Evolutionary conservation across 192 early-diverging fungal species (phyloP).

Genomic region (Coemansia pectinata): DNA sequence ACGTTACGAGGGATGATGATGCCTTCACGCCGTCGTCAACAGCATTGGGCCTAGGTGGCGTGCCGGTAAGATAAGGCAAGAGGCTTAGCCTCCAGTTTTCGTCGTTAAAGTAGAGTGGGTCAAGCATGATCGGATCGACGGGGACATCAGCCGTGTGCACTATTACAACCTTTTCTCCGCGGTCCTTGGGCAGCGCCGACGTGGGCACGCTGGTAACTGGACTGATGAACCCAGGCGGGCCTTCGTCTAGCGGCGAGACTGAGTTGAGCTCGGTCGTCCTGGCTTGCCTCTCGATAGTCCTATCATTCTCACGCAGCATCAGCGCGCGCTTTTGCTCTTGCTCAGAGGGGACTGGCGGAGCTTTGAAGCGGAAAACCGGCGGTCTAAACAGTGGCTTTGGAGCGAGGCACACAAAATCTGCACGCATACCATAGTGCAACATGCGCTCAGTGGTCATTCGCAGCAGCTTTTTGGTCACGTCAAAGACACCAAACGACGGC

Average conservation of each 20-base stretch:
- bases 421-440: conserved; percentile 85
- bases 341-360: conserved; percentile 47
- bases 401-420: conserved; percentile 91
- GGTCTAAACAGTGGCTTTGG: conserved; percentile 84
- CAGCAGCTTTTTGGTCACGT: conserved; percentile 79
- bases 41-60: not conserved
- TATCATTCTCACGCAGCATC: conserved; percentile 1
- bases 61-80: conserved; percentile 20
- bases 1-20: not conserved
- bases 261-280: conserved; percentile 32
- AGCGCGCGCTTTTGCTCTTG: conserved; percentile 37
- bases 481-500: conserved; percentile 86
- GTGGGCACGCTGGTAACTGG: not conserved
- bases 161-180: conserved; percentile 7
- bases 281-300: conserved; percentile 10
- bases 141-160: not conserved
- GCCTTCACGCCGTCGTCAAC: not conserved
- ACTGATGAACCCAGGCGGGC: conserved; percentile 16
- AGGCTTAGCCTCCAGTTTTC: conserved; percentile 35
- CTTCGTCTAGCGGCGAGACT: conserved; percentile 36
- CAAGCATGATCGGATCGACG: conserved; percentile 47
- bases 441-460: conserved; percentile 95
- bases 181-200: conserved; percentile 26
- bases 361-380: conserved; percentile 82
- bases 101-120: conserved; percentile 53